Base-by-base conservation (phyloP, 2,329 filamentous ascomycete species). In the Sordariomycetes sp. region DNA sequence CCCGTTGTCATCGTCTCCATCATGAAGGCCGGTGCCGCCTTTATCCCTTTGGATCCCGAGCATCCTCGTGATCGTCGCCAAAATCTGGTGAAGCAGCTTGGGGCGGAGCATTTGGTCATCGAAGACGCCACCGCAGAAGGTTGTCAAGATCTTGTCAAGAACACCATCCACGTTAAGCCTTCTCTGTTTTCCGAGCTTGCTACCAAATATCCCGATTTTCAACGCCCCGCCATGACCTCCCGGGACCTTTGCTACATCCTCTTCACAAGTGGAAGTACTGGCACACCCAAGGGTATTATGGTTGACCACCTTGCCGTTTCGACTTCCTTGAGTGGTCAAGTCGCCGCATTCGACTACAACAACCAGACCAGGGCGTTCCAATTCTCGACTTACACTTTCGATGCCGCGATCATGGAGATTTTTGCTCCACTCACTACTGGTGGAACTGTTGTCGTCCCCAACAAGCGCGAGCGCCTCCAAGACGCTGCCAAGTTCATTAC, bases 241-340 rank as follows among this genome's bases (percentile, higher is more conserved):
- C 23, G 14, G 5, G 24, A 24, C 11, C 12, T 15, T 15, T 25
- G 23, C 11, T 48, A 42, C 31, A 32, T 46, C 5, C 24, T 47
- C 11, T 49, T 49, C 34, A 48, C 46, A 6, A 47, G 44, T 5
- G 47, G 46, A 9, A 46, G 40, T 24, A 49, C 47, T 2, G 47
- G 46, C 12, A 37, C 33, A 12, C 45, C 47, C 6, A 48, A 49
- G 29, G 47, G 47, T 5, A 39, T 47, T 4, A 33, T 44, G 9
- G 39, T 48, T 16, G 34, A 42, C 12, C 46, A 47, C 28, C 25
- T 30, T 2, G 11, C 34, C 16, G 29, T 49, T 6, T 17, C 42
- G 21, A 46, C 45, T n/a, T 4, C 46, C 45, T 3, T 38, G 37
- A 2, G 32, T 40, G 2, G 40, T 36, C 8, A 39, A 45, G 2